Evolutionary conservation across 108 stramenopile genomes (phyloP), one percentile per base, ranked within the genome.

Genomic region (Seminavis robusta): DNA sequence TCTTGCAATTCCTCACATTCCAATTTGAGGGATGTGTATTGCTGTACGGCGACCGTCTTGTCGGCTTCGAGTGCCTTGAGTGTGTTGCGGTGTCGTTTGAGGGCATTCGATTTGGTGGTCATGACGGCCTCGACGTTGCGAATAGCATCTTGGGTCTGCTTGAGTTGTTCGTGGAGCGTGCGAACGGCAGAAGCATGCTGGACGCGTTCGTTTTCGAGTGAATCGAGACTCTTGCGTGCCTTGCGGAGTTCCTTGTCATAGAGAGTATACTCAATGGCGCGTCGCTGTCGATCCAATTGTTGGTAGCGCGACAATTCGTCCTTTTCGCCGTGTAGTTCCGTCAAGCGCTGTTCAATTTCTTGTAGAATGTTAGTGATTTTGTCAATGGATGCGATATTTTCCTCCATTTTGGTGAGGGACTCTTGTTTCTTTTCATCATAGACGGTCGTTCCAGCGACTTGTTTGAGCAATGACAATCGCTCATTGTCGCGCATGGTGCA

Each of bases 341-440:
- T 65, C 19, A 99, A 76, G 11, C 94, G 80, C 26, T 87, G 72
- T 42, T 96, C 93, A 59, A 97, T 94, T 68, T 90, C 90, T 36
- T 63, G 47, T 20, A 97, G 60, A 15, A 93, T 92, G 42, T 87
- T 82, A 19, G 94, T 66, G 59, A 99, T 97, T 65, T 96, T 95
- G 23, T 83, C 84, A 34, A 95, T 85, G 47, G 70, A 84, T 26
- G 68, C 56, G 25, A 55, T 49, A 52, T 97, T 98, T 63, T 98
- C 98, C 19, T 82, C 71, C 93, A 99, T 97, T 61, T 97, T 93
- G 52, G 79, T 62, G 23, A 88, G 54, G 21, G 88, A 82, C 73
- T 99, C 98, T 27, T 61, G 64, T 63, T 98, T 91, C 59, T 97
- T 95, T 61, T 97, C 94, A 60, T 99, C 98, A 58, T 99, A 99